Evolutionary conservation across 768 basidiomycete species (phyloP).

Genomic region (Pulveroboletus sp.): DNA sequence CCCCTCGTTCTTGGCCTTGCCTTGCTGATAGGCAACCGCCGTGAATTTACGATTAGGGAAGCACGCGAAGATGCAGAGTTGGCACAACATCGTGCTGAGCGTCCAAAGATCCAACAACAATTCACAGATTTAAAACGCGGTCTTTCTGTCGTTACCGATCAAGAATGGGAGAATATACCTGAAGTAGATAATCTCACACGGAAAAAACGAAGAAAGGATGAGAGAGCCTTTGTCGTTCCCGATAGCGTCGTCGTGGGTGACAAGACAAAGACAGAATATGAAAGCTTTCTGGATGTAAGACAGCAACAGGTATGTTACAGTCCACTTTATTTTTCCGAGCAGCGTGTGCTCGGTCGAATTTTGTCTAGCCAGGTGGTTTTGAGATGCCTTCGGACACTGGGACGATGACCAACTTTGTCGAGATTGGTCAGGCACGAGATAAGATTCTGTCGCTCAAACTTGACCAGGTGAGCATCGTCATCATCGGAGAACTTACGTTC

Average conservation of each 20-base stretch:
- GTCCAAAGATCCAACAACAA: slow-evolving; percentile 93
- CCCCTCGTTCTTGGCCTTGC: background rate
- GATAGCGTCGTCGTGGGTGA: slow-evolving; percentile 92
- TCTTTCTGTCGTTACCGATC: slow-evolving; percentile 77
- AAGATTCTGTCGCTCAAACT: slow-evolving; percentile 90
- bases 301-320: slow-evolving; percentile 62
- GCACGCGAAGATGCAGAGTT: slow-evolving; percentile 68
- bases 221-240: slow-evolving; percentile 83
- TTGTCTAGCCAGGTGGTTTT: slow-evolving; percentile 49
- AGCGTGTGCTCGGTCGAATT: background rate
- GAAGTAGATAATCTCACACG: slow-evolving; percentile 98
- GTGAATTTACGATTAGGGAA: slow-evolving; percentile 44
- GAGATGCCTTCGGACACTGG: slow-evolving; percentile 79
- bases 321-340: background rate
- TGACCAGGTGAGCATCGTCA: slow-evolving; percentile 65
- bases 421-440: slow-evolving; percentile 95
- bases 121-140: slow-evolving; percentile 94
- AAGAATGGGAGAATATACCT: slow-evolving; percentile 92
- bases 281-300: slow-evolving; percentile 66
- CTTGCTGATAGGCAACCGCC: background rate
- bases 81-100: slow-evolving; percentile 82
- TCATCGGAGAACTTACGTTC: too few relatives aligned
- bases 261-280: slow-evolving; percentile 65
- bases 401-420: slow-evolving; percentile 86
- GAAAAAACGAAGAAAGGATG: slow-evolving; percentile 83